These are phyloP conservation scores for Fomes fomentarius DNA, from an alignment of 1,284 basidiomycete species.

Conservation along the genomic window DNA sequence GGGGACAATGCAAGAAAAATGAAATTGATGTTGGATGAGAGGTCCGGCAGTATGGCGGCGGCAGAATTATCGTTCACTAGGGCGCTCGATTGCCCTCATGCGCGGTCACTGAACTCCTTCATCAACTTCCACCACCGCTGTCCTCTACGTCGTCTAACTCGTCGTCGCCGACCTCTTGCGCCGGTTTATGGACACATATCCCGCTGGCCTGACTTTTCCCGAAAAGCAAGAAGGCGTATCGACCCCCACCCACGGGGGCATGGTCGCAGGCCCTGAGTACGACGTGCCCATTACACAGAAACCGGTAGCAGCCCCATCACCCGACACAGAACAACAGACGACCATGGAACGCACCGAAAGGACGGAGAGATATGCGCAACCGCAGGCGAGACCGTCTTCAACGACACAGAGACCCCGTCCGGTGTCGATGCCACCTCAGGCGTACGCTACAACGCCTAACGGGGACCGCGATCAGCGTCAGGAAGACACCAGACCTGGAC, in stretches of 20 bases:
- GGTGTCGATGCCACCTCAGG: slow-evolving; percentile 69
- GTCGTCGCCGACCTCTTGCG: slow-evolving; percentile 14
- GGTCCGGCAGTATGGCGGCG: too few species aligned
- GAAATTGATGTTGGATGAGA: too few species aligned
- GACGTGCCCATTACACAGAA: slow-evolving; percentile 45
- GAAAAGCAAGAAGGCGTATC: slow-evolving; percentile 45
- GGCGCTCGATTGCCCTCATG: slow-evolving; percentile 6
- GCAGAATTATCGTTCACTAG: neutral
- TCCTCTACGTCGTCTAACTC: slow-evolving; percentile 18
- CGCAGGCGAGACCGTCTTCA: slow-evolving; percentile 28
- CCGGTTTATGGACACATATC: slow-evolving; percentile 40
- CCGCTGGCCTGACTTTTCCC: slow-evolving; percentile 36
- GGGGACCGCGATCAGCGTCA: slow-evolving; percentile 34
- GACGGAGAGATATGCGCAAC: slow-evolving; percentile 25
- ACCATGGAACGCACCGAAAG: slow-evolving; percentile 16
- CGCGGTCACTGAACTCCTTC: slow-evolving; percentile 11
- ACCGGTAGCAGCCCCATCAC: slow-evolving; percentile 16
- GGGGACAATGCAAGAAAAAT: too few species aligned
- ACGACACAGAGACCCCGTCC: slow-evolving; percentile 54
- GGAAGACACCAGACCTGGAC: slow-evolving; percentile 33
- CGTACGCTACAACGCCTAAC: slow-evolving; percentile 40
- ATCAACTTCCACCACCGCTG: slow-evolving; percentile 23
- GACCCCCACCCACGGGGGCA: slow-evolving; percentile 62
- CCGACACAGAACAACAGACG: slow-evolving; percentile 19
- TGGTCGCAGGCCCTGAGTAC: slow-evolving; percentile 60